A percentile compares a stretch with the other conserved stretches of the same genome.
These are phyloP conservation scores for Geranium rotundifolium DNA, from an alignment of 345 rosid genomes.

Conservation along the genomic window DNA sequence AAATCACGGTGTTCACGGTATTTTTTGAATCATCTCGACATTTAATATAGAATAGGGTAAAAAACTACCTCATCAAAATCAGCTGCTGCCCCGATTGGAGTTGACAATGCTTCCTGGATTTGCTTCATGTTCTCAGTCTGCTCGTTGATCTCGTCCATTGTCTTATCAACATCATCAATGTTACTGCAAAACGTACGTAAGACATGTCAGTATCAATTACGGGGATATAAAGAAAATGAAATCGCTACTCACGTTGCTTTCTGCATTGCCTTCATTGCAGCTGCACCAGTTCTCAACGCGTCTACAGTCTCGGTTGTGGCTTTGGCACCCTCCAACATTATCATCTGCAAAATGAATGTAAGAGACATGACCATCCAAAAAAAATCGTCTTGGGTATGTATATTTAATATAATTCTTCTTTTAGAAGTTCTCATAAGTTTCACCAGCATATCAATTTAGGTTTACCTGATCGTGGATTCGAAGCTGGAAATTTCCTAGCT, in stretches of 20 bases:
- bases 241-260: conserved; percentile 61
- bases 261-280: conserved; percentile 90
- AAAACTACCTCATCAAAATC: conserved; percentile 74
- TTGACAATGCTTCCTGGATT: conserved; percentile 75
- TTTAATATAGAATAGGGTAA: not conserved
- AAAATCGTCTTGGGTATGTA: not conserved
- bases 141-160: conserved; percentile 84
- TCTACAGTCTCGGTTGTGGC: conserved; percentile 84
- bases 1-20: not conserved
- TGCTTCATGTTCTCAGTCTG: conserved; percentile 91
- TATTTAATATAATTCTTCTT: too few relatives aligned
- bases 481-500: conserved; percentile 74
- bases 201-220: not conserved
- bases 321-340: conserved; percentile 79
- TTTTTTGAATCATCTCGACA: not conserved
- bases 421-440: not conserved
- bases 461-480: conserved; percentile 76
- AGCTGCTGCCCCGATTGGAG: conserved; percentile 67
- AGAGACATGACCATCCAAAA: not conserved
- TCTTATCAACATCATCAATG: conserved; percentile 81
- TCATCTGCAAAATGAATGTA: conserved; percentile 40
- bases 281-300: conserved; percentile 81
- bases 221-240: not conserved
- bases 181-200: conserved; percentile 29
- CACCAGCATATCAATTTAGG: not conserved